Evolutionary conservation across 169 alveolate genomes (phyloP), one percentile per base, ranked within the genome.

Genomic region (Eimeria brunetti): DNA sequence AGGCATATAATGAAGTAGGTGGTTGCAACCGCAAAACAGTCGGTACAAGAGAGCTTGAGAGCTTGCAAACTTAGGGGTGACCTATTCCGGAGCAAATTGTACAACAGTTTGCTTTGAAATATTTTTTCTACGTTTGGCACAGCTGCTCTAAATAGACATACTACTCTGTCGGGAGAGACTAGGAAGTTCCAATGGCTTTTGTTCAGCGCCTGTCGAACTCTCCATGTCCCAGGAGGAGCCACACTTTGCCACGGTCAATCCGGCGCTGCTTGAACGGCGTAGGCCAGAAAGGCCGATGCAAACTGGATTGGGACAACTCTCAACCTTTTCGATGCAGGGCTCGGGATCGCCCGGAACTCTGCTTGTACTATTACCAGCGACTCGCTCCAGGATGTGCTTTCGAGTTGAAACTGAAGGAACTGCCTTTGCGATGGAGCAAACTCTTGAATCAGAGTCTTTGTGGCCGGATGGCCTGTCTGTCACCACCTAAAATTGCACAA

Each of bases 81-180:
- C 69, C 64, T 22, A 30, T 38, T 24, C 8, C n/a, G 73, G 41
- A 8, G 6, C 0, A 12, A 12, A 22, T 27, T 62, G 0, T 36
- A 62, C 16, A 7, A 44, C 18, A n/a, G n/a, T n/a, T n/a, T n/a
- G n/a, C n/a, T n/a, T n/a, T n/a, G n/a, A n/a, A n/a, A n/a, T n/a
- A n/a, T n/a, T n/a, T n/a, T n/a, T n/a, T n/a, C n/a, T n/a, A n/a
- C n/a, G n/a, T n/a, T n/a, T n/a, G n/a, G n/a, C n/a, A n/a, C n/a
- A 14, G 30, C 51, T 51, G 1, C n/a, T 14, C 20, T 22, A 53
- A 2, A 16, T 12, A 20, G 24, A 38, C 90, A 2, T 83, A 83
- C 90, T 36, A 83, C 58, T 53, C 53, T 58, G 71, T 56, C 64
- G 67, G 16, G 76, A 83, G 58, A 33, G 90, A 24, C 75, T n/a